Evolutionary conservation across 345 rosid genomes (phyloP).

Genomic region (Xanthoceras sorbifolium): DNA sequence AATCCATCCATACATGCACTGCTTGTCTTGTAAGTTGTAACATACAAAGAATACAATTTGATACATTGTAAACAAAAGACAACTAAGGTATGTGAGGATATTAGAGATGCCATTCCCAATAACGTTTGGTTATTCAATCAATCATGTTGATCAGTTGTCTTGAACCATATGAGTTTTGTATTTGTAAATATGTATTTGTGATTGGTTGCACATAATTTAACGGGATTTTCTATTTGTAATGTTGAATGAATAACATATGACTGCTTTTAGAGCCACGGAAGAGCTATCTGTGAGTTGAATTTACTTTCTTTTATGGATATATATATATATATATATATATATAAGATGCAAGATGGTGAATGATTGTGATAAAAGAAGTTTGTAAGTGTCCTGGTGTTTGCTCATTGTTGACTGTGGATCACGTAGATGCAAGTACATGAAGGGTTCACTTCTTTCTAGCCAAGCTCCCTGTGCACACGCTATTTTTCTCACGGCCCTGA

Average conservation of each 20-base stretch:
- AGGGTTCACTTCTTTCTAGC: not conserved
- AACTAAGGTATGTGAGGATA: conserved; percentile 9
- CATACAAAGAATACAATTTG: not conserved
- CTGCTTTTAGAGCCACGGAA: not conserved
- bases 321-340: not conserved
- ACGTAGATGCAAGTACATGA: not conserved
- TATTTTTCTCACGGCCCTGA: not conserved
- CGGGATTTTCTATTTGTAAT: conserved; percentile 1
- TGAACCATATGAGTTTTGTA: not conserved
- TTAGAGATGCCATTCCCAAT: not conserved
- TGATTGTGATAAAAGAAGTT: not conserved
- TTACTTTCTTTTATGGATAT: conserved; percentile 4
- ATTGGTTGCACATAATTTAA: conserved; percentile 9
- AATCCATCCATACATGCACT: not conserved
- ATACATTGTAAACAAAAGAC: conserved; percentile 3
- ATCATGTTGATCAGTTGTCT: conserved; percentile 3
- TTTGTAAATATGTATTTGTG: not conserved
- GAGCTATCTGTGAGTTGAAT: not conserved
- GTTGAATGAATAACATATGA: not conserved
- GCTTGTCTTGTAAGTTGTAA: conserved; percentile 4
- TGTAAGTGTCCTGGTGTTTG: not conserved
- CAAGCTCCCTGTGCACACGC: not conserved
- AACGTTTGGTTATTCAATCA: not conserved
- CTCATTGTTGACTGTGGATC: not conserved
- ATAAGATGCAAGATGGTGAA: not conserved